Evolutionary conservation across 495 filamentous ascomycete genomes (phyloP), one percentile per base, ranked within the genome.

Genomic region (Achaetomiella virescens): DNA sequence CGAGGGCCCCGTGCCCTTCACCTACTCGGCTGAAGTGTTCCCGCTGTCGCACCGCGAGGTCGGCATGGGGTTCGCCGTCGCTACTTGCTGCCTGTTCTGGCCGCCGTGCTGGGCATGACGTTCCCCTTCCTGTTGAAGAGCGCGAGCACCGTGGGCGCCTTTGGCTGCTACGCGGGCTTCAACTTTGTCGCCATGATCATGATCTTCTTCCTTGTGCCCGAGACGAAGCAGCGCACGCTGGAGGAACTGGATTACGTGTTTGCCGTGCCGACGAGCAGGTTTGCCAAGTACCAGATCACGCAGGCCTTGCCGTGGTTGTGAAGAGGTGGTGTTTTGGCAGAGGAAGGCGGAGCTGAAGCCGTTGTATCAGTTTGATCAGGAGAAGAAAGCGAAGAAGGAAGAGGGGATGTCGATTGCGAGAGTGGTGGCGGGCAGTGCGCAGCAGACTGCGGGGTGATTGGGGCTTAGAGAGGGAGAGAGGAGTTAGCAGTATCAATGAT

Each of bases 161-260:
- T 87, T 58, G 75, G 73, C 1, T 71, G 81, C 27, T 87, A 86
- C 47, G 81, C 81, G 0, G 81, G 74, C 5, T 75, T 88, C 55
- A 88, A 88, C 59, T 38, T 85, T 0, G 65, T 84, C 0, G 84
- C 84, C 1, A 68, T 87, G 31, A 43, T 82, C 43, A 71, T 89
- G 74, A 87, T 89, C 62, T 87, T 87, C 69, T 74, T 87, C 14
- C 79, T 77, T 56, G 70, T 90, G 25, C 81, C 80, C 8, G 84
- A 87, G 72, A 87, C 84, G 8, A 87, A 86, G 73, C 79, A 84
- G 71, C 76, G 78, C 15, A 83, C 81, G 3, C 73, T 86, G 11
- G 88, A 95, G 69, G 89, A 95, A 66, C 75, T 95, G 36, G 88
- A 95, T 70, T 89, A 90, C 64, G 82, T 95, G 52, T 95, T 90